phyloP scores from a whole-genome alignment of 1,139 yeast species.

The Yamadazyma jaroonii region DNA sequence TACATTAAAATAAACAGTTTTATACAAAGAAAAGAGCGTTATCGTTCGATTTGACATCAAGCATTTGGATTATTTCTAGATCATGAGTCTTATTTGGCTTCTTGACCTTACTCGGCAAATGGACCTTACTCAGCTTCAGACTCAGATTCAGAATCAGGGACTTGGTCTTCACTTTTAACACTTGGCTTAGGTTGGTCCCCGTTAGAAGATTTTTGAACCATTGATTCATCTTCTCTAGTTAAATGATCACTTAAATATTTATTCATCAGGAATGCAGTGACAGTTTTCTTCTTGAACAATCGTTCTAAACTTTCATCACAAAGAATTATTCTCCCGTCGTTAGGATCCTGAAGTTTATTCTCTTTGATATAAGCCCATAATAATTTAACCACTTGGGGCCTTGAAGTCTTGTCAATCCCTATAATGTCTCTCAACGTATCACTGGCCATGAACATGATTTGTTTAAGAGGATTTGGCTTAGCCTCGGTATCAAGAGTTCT shows the following conservation, averaged over 20 bases:
- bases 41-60: no score
- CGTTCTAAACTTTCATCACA: constrained; percentile 65
- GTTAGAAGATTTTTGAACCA: no score
- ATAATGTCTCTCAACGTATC: constrained; percentile 47
- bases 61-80: no score
- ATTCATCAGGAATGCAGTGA: constrained; percentile 69
- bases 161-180: no score
- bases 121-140: no score
- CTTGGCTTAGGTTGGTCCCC: no score
- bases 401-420: constrained; percentile 40
- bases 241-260: constrained; percentile 51
- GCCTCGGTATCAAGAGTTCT: constrained; percentile 1
- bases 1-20: no score
- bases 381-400: constrained; percentile 71
- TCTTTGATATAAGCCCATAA: constrained; percentile 75
- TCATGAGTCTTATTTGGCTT: no score
- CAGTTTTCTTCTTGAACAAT: constrained; percentile 53
- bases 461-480: constrained; percentile 2
- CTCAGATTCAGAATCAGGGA: no score
- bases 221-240: constrained; percentile 7
- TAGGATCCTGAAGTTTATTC: constrained; percentile 64
- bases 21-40: no score
- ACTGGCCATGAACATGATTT: constrained; percentile 29
- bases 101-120: no score
- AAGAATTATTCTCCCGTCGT: constrained; percentile 60